Evolutionary conservation across 805 yeast genomes (phyloP), one percentile per base, ranked within the genome.

Genomic region (Wickerhamiella qilinensis): DNA sequence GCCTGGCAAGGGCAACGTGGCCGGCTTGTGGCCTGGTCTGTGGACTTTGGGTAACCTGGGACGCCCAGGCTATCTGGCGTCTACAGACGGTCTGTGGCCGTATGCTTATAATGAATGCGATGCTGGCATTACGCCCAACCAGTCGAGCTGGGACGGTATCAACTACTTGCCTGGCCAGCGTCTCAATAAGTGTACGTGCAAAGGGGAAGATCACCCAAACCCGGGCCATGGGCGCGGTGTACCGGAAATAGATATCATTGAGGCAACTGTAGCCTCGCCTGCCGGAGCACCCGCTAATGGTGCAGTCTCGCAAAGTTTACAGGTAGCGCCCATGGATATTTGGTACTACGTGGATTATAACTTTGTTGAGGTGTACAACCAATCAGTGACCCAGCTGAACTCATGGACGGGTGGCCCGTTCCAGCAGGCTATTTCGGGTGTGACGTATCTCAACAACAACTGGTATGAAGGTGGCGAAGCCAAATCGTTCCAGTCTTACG

Each of bases 51-150:
- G 96, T 33, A 86, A 86, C 53, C 65, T 86, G 46, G 97, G 80
- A 20, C 73, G 96, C 49, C 93, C 96, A 0, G 97, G 97, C 9
- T 86, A 73, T 54, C 60, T 73, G 62, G 83, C 93, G 4, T 66
- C 88, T 3, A 74, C 94, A 2, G 93, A 86, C 20, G 96, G 96
- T 43, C 77, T 81, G 20, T 86, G 97, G 97, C 96, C 97, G 3
- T 86, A 85, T 52, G 66, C 88, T 2, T 86, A 86, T 56, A 77
- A 78, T 27, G 56, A 73, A 3, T 86, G 96, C 60, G 95, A 86
- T 62, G 85, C 86, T 2, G 97, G 97, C 47, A 85, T 85, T 46
- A 85, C 96, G 2, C 81, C 94, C 14, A 86, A 86, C 57, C 96
- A 86, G 62, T 78, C 93, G 5, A 73, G 93, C 0, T 67, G 79